Conservation (phyloP, 208 protist species). For the Novymonas esmeraldas region DNA sequence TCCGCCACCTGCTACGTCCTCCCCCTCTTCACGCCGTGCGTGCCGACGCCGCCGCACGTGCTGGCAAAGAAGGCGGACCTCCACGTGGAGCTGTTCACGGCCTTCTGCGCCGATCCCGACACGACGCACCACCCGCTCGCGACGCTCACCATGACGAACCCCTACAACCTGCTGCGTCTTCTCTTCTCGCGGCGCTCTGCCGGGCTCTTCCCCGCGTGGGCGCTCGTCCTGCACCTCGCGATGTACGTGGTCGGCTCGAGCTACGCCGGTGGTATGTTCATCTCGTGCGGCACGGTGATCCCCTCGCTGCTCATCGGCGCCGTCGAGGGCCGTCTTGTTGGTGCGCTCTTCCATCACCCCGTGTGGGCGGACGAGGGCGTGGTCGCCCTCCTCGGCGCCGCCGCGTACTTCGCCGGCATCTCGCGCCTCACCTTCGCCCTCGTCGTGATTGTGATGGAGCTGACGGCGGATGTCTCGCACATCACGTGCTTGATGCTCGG, state of each 20-base stretch:
- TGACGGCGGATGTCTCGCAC: constrained; percentile 85
- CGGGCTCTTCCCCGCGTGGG: constrained; percentile 44
- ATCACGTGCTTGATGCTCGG: constrained; percentile 86
- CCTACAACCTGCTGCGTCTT: constrained; percentile 66
- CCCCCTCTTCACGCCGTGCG: constrained; percentile 55
- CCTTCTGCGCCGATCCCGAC: constrained; percentile 46
- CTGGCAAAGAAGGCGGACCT: constrained; percentile 36
- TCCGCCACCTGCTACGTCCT: constrained; percentile 50
- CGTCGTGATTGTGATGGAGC: constrained; percentile 90
- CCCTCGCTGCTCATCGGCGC: constrained; percentile 84
- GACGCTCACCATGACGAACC: constrained; percentile 61
- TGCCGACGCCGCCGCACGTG: constrained; percentile 42
- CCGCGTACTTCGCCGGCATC: constrained; percentile 82
- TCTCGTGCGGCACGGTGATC: constrained; percentile 77
- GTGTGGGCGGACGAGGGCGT: constrained; percentile 76
- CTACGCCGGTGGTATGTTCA: constrained; percentile 74
- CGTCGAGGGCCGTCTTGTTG: constrained; percentile 69
- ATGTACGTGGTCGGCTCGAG: constrained; percentile 69
- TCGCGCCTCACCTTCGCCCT: constrained; percentile 86
- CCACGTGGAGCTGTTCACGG: constrained; percentile 58
- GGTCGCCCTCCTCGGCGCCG: constrained; percentile 81
- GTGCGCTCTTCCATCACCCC: constrained; percentile 41
- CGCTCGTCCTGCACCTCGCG: constrained; percentile 53
- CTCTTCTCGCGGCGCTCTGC: constrained; percentile 67
- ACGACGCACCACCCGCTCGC: constrained; percentile 67